These are phyloP conservation scores for Cladosporium sphaerospermum DNA, from an alignment of 2,329 filamentous ascomycete genomes.

Conservation along the genomic window DNA sequence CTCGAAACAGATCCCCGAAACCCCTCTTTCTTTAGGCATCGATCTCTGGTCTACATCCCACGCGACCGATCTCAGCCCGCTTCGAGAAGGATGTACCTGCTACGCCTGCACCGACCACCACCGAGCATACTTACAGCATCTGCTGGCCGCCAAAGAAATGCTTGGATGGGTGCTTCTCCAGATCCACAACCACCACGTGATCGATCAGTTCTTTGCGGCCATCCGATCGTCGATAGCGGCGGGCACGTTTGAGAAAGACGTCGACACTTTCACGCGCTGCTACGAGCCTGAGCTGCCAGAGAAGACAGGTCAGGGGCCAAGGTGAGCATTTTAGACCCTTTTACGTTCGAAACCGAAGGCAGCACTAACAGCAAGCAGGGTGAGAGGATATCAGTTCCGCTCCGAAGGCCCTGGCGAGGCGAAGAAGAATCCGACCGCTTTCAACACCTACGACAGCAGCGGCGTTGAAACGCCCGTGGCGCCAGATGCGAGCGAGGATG, in stretches of 20 bases:
- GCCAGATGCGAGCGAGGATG: slow-evolving; percentile 43
- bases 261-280: slow-evolving; percentile 52
- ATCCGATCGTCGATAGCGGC: slow-evolving; percentile 59
- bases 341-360: too few relatives aligned
- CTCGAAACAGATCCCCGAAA: slow-evolving; percentile 28
- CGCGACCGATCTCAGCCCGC: slow-evolving; percentile 55
- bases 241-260: slow-evolving; percentile 50
- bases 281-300: slow-evolving; percentile 69
- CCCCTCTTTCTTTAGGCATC: slow-evolving; percentile 54
- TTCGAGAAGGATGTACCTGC: slow-evolving; percentile 63
- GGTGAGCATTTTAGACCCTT: slow-evolving; percentile 35
- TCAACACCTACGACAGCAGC: slow-evolving; percentile 57
- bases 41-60: slow-evolving; percentile 68
- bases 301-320: slow-evolving; percentile 70
- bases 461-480: slow-evolving; percentile 42
- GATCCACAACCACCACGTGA: slow-evolving; percentile 75
- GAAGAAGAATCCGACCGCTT: slow-evolving; percentile 61
- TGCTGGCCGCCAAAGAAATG: slow-evolving; percentile 91
- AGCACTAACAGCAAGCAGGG: slow-evolving; percentile 33
- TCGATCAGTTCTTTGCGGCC: slow-evolving; percentile 66
- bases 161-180: slow-evolving; percentile 89
- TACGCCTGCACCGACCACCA: slow-evolving; percentile 81
- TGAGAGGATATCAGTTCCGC: slow-evolving; percentile 78
- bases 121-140: slow-evolving; percentile 78
- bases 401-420: slow-evolving; percentile 55